Conservation (phyloP, 2,329 filamentous ascomycete species). For the Trichoderma afroharzianum region DNA sequence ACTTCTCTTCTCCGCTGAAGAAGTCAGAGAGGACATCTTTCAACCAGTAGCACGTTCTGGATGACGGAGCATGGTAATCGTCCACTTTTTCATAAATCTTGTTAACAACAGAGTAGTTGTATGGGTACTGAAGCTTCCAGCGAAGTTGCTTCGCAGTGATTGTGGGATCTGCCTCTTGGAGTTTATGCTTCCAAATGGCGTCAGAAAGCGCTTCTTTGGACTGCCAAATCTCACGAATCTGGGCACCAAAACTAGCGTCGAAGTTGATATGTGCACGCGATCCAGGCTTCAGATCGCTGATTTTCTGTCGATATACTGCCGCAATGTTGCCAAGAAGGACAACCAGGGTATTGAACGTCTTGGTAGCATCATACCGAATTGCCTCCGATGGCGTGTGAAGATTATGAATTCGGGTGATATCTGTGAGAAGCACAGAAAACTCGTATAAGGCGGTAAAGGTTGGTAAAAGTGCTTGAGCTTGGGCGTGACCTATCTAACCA, state of each 20-base stretch:
- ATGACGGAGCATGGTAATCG: slow-evolving; percentile 36
- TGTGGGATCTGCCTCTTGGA: slow-evolving; percentile 25
- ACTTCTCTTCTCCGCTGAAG: slow-evolving; percentile 31
- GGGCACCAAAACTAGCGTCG: slow-evolving; percentile 34
- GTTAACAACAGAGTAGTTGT: neutral
- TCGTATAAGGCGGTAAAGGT: slow-evolving; percentile 40
- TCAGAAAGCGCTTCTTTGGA: slow-evolving; percentile 32
- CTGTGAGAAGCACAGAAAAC: slow-evolving; percentile 36
- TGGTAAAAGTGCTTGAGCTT: slow-evolving; percentile 36
- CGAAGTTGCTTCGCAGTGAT: slow-evolving; percentile 28
- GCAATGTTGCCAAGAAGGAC: slow-evolving; percentile 34
- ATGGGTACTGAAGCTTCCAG: neutral
- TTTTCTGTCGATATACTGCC: slow-evolving; percentile 33
- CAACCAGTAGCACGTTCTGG: slow-evolving; percentile 41
- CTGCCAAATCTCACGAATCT: slow-evolving; percentile 34
- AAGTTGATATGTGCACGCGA: slow-evolving; percentile 32
- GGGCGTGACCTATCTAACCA: slow-evolving; percentile 36
- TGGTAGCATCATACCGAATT: slow-evolving; percentile 26
- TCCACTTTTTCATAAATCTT: slow-evolving; percentile 23
- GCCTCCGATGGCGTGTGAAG: neutral
- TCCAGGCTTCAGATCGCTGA: slow-evolving; percentile 29
- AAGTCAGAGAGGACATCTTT: slow-evolving; percentile 34
- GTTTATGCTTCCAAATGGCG: slow-evolving; percentile 34
- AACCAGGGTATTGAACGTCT: slow-evolving; percentile 36
- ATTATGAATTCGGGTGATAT: slow-evolving; percentile 32